A percentile compares a stretch with the other conserved stretches of the same genome.
Conservation (phyloP, 768 basidiomycete genomes). For the Tylopilus rubrobrunneus region DNA sequence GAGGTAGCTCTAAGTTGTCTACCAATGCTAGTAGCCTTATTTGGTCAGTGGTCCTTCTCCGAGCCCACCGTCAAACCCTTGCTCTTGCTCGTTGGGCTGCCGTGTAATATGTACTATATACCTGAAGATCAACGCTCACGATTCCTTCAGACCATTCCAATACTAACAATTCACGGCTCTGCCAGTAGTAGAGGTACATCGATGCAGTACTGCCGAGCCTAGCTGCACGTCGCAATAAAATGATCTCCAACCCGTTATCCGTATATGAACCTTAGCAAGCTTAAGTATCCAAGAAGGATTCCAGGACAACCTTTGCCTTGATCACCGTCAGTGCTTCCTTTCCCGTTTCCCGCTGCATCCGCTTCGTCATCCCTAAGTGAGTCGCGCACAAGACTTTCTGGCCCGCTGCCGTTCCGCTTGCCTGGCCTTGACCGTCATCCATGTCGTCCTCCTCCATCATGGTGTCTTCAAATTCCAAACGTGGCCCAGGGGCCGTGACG, state of each 20-base stretch:
- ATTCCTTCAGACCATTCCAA: too few relatives aligned
- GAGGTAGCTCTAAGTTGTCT: too few relatives aligned
- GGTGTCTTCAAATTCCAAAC: not conserved
- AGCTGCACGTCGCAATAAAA: too few relatives aligned
- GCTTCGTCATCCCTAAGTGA: conserved; percentile 13
- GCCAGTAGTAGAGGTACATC: too few relatives aligned
- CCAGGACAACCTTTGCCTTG: conserved; percentile 12
- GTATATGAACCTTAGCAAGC: not conserved
- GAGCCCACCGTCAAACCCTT: too few relatives aligned
- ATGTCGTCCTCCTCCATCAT: conserved; percentile 10
- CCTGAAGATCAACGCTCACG: too few relatives aligned
- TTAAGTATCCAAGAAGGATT: conserved; percentile 6
- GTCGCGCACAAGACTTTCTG: conserved; percentile 13
- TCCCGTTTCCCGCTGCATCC: not conserved
- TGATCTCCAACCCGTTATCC: not conserved
- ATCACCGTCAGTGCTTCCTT: not conserved
- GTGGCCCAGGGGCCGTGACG: not conserved
- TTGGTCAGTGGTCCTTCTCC: too few relatives aligned
- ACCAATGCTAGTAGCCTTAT: too few relatives aligned
- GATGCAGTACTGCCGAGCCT: too few relatives aligned
- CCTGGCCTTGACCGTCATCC: not conserved
- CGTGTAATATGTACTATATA: too few relatives aligned
- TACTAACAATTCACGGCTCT: too few relatives aligned
- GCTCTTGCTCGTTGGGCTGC: too few relatives aligned
- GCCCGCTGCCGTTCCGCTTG: not conserved